These are phyloP conservation scores for Hortiboletus campestris DNA, from an alignment of 768 basidiomycete genomes.

Conservation along the genomic window DNA sequence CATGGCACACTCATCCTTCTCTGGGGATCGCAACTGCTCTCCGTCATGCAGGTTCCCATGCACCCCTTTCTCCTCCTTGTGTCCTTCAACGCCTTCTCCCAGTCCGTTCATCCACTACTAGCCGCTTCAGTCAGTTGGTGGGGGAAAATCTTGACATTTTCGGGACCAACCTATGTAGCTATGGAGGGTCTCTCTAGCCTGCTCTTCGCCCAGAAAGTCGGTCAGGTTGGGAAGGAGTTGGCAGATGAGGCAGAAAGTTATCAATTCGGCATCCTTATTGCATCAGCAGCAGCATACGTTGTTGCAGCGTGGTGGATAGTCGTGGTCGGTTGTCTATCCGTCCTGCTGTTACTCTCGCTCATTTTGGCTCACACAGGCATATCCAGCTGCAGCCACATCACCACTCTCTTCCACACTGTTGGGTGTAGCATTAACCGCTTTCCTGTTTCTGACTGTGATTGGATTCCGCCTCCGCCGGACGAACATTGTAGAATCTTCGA, in stretches of 20 bases:
- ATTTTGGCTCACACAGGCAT: constrained; percentile 48
- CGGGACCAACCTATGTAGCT: constrained; percentile 74
- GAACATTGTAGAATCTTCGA: constrained; percentile 89
- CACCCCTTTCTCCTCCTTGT: constrained; percentile 85
- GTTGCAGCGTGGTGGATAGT: constrained; percentile 86
- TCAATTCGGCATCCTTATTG: constrained; percentile 75
- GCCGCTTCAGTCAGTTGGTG: constrained; percentile 62
- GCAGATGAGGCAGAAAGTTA: constrained; percentile 71
- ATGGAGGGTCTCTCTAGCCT: constrained; percentile 85
- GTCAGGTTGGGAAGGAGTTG: constrained; percentile 71
- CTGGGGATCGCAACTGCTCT: constrained; percentile 68
- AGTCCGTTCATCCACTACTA: constrained; percentile 57
- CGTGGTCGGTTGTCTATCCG: constrained; percentile 46
- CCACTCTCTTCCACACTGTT: constrained; percentile 87
- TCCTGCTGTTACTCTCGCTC: constrained; percentile 8
- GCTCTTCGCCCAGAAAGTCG: constrained; percentile 77
- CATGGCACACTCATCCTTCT: constrained; percentile 77
- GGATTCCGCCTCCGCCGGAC: constrained; percentile 87
- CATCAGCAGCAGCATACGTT: constrained; percentile 77
- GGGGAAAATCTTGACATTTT: constrained; percentile 68
- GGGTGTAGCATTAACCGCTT: constrained; percentile 83
- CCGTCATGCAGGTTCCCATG: constrained; percentile 81
- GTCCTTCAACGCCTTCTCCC: constrained; percentile 81
- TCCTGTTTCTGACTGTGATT: constrained; percentile 88
- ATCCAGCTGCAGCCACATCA: constrained; percentile 78